Conservation (phyloP, 495 filamentous ascomycete genomes). For the Thermothielavioides terrestris region DNA sequence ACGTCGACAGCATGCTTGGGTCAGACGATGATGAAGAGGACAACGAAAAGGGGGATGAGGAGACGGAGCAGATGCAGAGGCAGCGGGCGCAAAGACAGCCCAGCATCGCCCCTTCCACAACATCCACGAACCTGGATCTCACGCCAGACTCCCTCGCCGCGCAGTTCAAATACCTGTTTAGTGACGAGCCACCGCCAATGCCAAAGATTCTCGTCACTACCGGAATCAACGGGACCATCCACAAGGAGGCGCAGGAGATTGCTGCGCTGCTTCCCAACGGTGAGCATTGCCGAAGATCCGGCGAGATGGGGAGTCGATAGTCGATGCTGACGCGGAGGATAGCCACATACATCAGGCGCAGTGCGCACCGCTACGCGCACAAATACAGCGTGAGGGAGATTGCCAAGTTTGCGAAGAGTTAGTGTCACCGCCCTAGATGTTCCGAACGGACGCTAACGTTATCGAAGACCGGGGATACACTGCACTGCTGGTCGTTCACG, state of each 20-base stretch:
- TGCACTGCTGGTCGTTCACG: slow-evolving; percentile 67
- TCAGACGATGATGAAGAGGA: slow-evolving; percentile 42
- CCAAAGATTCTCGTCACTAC: slow-evolving; percentile 88
- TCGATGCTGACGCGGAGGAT: slow-evolving; percentile 11
- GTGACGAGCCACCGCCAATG: slow-evolving; percentile 47
- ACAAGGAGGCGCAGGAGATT: slow-evolving; percentile 69
- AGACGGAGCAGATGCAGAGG: slow-evolving; percentile 21
- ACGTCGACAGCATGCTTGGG: slow-evolving; percentile 66
- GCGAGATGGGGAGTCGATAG: too few relatives aligned
- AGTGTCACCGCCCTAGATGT: not conserved
- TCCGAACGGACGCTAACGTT: not conserved
- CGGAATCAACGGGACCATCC: slow-evolving; percentile 71
- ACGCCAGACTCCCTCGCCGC: slow-evolving; percentile 58
- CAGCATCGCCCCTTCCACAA: slow-evolving; percentile 51
- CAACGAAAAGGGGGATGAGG: slow-evolving; percentile 29
- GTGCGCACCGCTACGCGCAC: slow-evolving; percentile 67
- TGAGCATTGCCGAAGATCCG: not conserved
- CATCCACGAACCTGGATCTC: slow-evolving; percentile 61
- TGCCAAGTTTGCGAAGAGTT: slow-evolving; percentile 63
- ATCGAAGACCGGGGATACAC: slow-evolving; percentile 61
- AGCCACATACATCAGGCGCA: slow-evolving; percentile 73
- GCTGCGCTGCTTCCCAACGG: slow-evolving; percentile 73
- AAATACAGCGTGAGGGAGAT: slow-evolving; percentile 90
- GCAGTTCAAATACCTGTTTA: slow-evolving; percentile 78
- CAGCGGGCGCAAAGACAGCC: slow-evolving; percentile 46